Evolutionary conservation across 2,329 filamentous ascomycete genomes (phyloP).

Genomic region (Verticillium nonalfalfae): DNA sequence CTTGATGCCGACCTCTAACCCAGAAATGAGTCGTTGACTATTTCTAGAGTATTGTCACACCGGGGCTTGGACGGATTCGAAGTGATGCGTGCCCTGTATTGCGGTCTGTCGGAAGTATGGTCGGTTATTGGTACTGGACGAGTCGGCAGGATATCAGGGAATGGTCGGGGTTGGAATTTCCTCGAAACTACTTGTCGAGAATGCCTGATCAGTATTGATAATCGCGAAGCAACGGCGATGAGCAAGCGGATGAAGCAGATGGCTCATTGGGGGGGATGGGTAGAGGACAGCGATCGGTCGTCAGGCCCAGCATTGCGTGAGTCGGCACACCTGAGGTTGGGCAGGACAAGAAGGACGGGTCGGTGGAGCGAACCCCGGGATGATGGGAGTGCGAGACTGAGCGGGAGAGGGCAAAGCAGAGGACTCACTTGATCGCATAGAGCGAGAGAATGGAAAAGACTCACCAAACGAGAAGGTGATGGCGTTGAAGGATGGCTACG

Average conservation of each 20-base stretch:
- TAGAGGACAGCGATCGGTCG: neutral
- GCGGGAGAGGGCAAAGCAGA: neutral
- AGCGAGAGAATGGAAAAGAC: constrained; percentile 24
- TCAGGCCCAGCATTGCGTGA: neutral
- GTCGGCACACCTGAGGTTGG: neutral
- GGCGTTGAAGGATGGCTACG: constrained; percentile 24
- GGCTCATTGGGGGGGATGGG: neutral
- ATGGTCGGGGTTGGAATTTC: neutral
- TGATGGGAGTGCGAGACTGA: neutral
- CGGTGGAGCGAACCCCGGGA: neutral
- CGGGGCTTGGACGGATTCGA: neutral
- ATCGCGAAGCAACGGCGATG: neutral
- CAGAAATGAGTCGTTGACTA: neutral
- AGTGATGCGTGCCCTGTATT: neutral
- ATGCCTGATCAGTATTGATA: neutral
- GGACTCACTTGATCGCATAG: constrained; percentile 25
- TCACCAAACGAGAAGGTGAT: constrained; percentile 27
- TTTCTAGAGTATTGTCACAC: neutral
- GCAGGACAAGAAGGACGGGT: neutral
- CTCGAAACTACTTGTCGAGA: neutral
- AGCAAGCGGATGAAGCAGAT: neutral
- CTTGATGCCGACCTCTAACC: neutral
- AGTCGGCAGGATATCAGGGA: neutral
- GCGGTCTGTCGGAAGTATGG: neutral
- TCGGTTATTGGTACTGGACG: neutral